Percentiles rank a stretch among this genome's conserved stretches.
phyloP scores from a whole-genome alignment of 345 rosid genomes.

The Euclidium syriacum region DNA sequence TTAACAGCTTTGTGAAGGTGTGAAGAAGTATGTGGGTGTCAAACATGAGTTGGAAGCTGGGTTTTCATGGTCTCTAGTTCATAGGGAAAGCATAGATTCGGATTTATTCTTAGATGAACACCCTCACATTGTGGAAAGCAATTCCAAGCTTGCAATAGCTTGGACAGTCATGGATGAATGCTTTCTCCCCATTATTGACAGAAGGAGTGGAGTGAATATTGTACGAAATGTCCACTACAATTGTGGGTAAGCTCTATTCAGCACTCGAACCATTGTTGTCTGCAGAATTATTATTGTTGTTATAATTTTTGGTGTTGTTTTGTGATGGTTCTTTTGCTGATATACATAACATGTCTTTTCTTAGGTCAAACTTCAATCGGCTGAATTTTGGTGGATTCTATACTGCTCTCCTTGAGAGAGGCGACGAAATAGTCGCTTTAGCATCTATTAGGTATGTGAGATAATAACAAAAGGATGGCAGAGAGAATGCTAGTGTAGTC shows the following conservation, averaged over 20 bases:
- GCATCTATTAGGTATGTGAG: conserved; percentile 62
- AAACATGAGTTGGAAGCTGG: conserved; percentile 79
- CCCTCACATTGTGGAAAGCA: conserved; percentile 58
- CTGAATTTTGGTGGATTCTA: conserved; percentile 74
- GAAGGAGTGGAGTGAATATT: conserved; percentile 76
- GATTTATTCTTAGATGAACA: conserved; percentile 43
- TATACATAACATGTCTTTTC: conserved; percentile 12
- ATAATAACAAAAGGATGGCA: not conserved
- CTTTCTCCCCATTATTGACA: conserved; percentile 76
- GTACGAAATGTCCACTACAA: conserved; percentile 73
- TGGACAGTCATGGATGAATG: conserved; percentile 83
- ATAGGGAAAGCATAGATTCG: conserved; percentile 46
- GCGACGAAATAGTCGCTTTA: conserved; percentile 79
- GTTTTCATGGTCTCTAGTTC: conserved; percentile 77
- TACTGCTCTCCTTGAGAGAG: conserved; percentile 75
- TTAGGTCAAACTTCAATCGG: conserved; percentile 77
- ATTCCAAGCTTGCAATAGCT: conserved; percentile 79
- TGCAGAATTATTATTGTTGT: not conserved
- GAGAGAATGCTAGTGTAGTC: conserved; percentile 2
- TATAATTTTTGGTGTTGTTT: not conserved
- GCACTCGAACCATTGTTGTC: not conserved
- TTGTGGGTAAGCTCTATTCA: conserved; percentile 51
- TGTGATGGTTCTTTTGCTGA: not conserved
- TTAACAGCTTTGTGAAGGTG: conserved; percentile 54
- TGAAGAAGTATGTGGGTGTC: conserved; percentile 65